Evolutionary conservation across 1,284 basidiomycete species (phyloP).

Genomic region (Moniliella sp.): DNA sequence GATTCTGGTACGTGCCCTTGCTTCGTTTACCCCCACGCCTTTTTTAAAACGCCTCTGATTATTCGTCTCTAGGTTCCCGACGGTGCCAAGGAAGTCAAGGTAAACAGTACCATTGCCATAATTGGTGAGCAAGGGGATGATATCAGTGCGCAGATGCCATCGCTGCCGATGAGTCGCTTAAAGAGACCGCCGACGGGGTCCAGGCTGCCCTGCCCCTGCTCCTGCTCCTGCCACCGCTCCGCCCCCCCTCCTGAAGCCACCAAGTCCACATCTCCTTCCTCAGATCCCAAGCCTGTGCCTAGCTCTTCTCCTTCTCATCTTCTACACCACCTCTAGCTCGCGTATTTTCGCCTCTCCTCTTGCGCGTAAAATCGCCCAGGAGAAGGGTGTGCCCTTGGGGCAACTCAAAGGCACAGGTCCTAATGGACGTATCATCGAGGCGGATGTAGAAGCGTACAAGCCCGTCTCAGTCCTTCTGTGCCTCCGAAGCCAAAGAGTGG

Average conservation of each 20-base stretch:
- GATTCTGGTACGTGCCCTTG: slow-evolving; percentile 50
- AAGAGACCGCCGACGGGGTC: no score
- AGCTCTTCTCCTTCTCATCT: slow-evolving; percentile 13
- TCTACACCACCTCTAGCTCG: slow-evolving; percentile 8
- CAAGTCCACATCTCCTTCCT: no score
- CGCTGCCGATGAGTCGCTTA: no score
- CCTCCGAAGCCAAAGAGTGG: slow-evolving; percentile 5
- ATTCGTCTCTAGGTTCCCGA: slow-evolving; percentile 40
- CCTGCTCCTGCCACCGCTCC: no score
- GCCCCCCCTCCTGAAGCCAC: no score
- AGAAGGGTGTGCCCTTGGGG: slow-evolving; percentile 71
- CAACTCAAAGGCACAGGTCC: slow-evolving; percentile 87
- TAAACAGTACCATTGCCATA: slow-evolving; percentile 75
- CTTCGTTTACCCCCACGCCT: no score
- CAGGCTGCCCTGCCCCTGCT: no score
- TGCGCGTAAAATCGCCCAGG: slow-evolving; percentile 86
- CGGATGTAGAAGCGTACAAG: slow-evolving; percentile 70
- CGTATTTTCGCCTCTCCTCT: slow-evolving; percentile 75
- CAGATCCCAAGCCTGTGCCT: slow-evolving; percentile 16
- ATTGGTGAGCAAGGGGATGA: slow-evolving; percentile 83
- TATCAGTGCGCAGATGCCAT: slow-evolving; percentile 55
- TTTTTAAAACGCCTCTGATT: neutral
- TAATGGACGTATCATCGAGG: slow-evolving; percentile 72
- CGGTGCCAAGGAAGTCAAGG: slow-evolving; percentile 63
- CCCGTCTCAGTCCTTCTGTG: slow-evolving; percentile 7